A percentile compares a stretch with the other conserved stretches of the same genome.
Evolutionary conservation across 345 rosid species (phyloP).

Genomic region (Aquilaria yunnanensis): DNA sequence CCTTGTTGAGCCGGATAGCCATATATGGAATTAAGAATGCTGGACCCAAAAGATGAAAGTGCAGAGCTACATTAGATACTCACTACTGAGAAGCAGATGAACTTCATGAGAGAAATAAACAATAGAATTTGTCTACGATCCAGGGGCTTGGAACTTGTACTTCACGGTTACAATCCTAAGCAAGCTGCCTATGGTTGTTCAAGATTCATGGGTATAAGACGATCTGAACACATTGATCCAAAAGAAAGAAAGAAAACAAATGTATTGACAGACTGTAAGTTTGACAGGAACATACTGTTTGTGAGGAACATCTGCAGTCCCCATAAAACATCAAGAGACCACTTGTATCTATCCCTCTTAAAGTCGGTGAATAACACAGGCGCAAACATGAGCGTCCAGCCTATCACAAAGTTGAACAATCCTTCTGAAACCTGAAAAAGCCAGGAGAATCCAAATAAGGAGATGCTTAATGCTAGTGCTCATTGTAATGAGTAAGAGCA

Average conservation of each 20-base stretch:
- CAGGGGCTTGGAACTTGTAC: too few species aligned
- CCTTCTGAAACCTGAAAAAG: slow-evolving; percentile 75
- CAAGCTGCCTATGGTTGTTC: too few species aligned
- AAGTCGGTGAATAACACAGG: slow-evolving; percentile 82
- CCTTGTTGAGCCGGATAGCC: slow-evolving; percentile 73
- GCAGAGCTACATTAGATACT: neutral
- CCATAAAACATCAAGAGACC: slow-evolving; percentile 79
- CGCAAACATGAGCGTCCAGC: slow-evolving; percentile 98
- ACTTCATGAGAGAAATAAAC: neutral
- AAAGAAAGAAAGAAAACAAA: too few species aligned
- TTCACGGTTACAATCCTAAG: too few species aligned
- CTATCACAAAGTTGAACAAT: slow-evolving; percentile 86
- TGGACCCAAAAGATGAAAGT: slow-evolving; percentile 18
- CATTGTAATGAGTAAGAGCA: too few species aligned
- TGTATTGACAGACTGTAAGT: slow-evolving; percentile 7
- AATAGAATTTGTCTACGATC: neutral
- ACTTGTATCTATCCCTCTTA: slow-evolving; percentile 66
- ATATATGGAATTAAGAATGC: slow-evolving; percentile 91
- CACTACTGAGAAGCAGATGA: slow-evolving; percentile 1
- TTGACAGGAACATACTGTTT: slow-evolving; percentile 47
- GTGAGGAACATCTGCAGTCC: slow-evolving; percentile 95
- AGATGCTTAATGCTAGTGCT: too few species aligned
- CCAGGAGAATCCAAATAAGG: too few species aligned
- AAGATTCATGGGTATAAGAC: too few species aligned
- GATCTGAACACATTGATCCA: too few species aligned